These are phyloP conservation scores for Cryptomeria japonica DNA, from an alignment of 75 land plant genomes.

Conservation along the genomic window DNA sequence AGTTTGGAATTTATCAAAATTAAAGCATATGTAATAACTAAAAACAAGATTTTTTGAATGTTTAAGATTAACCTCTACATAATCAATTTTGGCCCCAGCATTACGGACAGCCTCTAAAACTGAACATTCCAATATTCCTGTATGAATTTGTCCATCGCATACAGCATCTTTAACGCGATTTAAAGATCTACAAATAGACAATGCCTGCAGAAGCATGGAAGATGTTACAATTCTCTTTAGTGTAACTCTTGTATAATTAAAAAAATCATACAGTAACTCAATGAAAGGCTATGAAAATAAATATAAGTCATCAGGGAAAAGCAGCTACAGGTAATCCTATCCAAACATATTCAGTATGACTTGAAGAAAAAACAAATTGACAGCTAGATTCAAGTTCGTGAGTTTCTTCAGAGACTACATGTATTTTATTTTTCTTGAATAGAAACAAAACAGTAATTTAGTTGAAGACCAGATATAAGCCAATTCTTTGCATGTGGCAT, in stretches of 20 bases:
- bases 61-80: constrained; percentile 61
- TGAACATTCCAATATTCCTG: constrained; percentile 33
- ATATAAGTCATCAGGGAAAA: neutral
- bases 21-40: neutral
- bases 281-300: neutral
- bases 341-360: neutral
- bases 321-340: neutral
- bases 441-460: constrained; percentile 1
- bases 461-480: neutral
- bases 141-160: constrained; percentile 48
- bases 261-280: neutral
- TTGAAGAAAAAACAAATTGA: too few species aligned
- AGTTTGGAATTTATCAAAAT: too few species aligned
- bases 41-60: neutral
- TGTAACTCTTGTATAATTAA: neutral
- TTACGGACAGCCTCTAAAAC: constrained; percentile 40
- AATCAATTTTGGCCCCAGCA: constrained; percentile 86
- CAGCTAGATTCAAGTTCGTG: neutral
- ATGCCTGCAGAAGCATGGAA: constrained; percentile 44
- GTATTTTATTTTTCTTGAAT: neutral
- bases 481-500: neutral
- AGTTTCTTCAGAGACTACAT: neutral
- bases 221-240: neutral
- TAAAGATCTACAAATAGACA: constrained; percentile 73
- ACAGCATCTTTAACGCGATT: constrained; percentile 60